Conservation (phyloP, 257 asterid species). For the Vinca minor region DNA sequence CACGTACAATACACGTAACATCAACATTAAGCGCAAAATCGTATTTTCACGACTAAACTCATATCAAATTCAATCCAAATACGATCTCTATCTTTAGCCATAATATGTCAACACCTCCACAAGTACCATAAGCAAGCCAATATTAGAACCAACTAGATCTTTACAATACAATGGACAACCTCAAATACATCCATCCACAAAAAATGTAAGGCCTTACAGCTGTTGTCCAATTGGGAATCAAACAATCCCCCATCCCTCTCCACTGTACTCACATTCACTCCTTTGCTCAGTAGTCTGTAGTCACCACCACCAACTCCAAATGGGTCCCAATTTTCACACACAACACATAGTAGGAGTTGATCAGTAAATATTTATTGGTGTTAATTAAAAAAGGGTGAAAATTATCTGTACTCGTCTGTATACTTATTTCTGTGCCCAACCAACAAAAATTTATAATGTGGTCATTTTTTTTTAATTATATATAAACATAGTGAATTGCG, state of each 20-base stretch:
- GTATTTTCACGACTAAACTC: no score
- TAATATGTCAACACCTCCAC: background rate
- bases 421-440: no score
- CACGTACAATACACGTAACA: no score
- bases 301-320: constrained; percentile 1
- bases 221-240: background rate
- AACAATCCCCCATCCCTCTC: background rate
- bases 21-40: no score
- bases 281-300: background rate
- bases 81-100: no score
- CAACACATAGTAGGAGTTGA: background rate
- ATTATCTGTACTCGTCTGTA: no score
- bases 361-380: no score
- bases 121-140: background rate
- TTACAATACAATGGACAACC: background rate
- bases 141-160: constrained; percentile 2
- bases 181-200: background rate
- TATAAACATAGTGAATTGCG: no score
- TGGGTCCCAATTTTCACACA: constrained; percentile 11
- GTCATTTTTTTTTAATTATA: no score
- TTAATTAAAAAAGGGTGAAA: no score
- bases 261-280: background rate
- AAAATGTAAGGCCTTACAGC: constrained; percentile 1
- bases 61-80: no score
- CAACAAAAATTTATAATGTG: no score